Evolutionary conservation across 495 filamentous ascomycete genomes (phyloP).

Genomic region (Rhizodiscina lignyota): DNA sequence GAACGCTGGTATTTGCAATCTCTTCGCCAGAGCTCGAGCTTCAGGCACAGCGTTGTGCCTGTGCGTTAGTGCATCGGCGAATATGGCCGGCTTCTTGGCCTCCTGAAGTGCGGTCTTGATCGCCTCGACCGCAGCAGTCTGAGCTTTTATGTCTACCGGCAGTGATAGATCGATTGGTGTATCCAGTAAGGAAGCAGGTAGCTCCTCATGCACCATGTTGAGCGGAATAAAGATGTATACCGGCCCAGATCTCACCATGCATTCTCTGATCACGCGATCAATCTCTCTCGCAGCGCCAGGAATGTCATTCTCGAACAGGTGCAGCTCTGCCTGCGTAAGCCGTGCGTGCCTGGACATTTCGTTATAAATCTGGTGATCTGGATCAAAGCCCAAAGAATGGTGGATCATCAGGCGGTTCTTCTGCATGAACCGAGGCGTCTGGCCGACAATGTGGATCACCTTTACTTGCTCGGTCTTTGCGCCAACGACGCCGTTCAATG

Average conservation of each 20-base stretch:
- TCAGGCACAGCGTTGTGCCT: constrained; percentile 15
- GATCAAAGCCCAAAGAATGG: constrained; percentile 19
- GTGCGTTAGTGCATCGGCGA: constrained; percentile 19
- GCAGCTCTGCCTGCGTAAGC: constrained; percentile 18
- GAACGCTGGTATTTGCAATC: constrained; percentile 13
- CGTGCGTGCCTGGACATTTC: constrained; percentile 17
- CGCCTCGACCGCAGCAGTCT: constrained; percentile 14
- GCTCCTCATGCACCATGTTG: constrained; percentile 17
- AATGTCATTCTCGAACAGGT: too few species aligned
- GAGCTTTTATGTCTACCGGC: constrained; percentile 9
- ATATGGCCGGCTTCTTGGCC: constrained; percentile 17
- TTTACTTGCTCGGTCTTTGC: constrained; percentile 21
- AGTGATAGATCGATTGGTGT: constrained; percentile 17
- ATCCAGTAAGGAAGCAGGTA: constrained; percentile 13
- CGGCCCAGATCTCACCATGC: constrained; percentile 18
- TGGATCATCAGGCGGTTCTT: constrained; percentile 23
- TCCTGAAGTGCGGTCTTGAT: constrained; percentile 13
- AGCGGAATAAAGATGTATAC: constrained; percentile 26
- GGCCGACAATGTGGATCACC: constrained; percentile 24
- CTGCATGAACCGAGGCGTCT: constrained; percentile 21
- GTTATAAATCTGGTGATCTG: constrained; percentile 20
- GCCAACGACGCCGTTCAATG: constrained; percentile 23
- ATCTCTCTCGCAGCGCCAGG: constrained; percentile 21
- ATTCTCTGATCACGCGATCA: constrained; percentile 22
- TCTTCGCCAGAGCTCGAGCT: constrained; percentile 9